Conservation (phyloP, 1,139 yeast genomes). For the Geotrichum macrosporum region DNA sequence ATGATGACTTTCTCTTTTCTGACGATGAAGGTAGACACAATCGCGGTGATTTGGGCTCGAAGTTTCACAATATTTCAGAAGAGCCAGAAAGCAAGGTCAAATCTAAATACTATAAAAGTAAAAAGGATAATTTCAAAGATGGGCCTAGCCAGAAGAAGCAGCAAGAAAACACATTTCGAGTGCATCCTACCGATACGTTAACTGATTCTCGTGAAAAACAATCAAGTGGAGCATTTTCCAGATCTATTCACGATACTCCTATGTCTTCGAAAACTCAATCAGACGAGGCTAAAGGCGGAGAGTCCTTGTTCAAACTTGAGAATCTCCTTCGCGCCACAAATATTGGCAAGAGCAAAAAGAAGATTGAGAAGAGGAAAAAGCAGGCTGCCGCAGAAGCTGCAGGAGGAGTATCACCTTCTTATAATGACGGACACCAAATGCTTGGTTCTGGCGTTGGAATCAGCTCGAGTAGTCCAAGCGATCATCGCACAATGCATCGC, state of each 20-base stretch:
- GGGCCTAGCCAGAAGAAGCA: slow-evolving; percentile 2
- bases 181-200: not conserved
- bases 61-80: slow-evolving; percentile 14
- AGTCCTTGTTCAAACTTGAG: slow-evolving; percentile 19
- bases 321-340: slow-evolving; percentile 20
- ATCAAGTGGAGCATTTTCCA: not conserved
- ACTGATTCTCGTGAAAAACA: slow-evolving; percentile 1
- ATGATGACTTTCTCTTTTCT: slow-evolving; percentile 5
- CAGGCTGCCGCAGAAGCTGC: not conserved
- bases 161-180: not conserved
- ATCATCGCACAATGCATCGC: slow-evolving; percentile 3
- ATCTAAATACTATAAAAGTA: slow-evolving; percentile 6
- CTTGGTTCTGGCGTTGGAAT: slow-evolving; percentile 10
- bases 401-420: slow-evolving; percentile 11
- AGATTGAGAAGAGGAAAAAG: slow-evolving; percentile 16
- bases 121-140: slow-evolving; percentile 6
- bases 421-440: slow-evolving; percentile 4
- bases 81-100: slow-evolving; percentile 14
- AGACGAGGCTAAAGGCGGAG: slow-evolving; percentile 10
- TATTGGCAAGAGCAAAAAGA: slow-evolving; percentile 21
- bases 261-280: not conserved
- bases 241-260: not conserved
- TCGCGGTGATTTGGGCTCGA: slow-evolving; percentile 3
- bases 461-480: slow-evolving; percentile 4
- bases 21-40: slow-evolving; percentile 4